Base-by-base conservation (phyloP, 331 rosid species). In the Quercus phellos region DNA sequence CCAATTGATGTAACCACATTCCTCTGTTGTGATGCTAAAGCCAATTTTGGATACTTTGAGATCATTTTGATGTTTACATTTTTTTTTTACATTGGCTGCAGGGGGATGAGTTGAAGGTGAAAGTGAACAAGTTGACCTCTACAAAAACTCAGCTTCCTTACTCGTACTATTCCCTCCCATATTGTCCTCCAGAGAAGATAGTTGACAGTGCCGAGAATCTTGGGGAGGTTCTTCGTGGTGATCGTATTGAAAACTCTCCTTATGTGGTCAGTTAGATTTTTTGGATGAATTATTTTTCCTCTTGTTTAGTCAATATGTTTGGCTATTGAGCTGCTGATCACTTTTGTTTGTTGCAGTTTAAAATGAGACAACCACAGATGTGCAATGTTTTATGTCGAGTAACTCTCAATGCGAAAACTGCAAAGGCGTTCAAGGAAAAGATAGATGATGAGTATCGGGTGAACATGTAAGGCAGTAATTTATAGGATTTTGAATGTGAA, bases 161-260 rank as follows among this genome's bases (percentile, higher is more conserved):
- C 83, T 89, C 97, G 3, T 90, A 83, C 82, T 92, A 92, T 78
- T 88, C 97, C 24, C 89, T 94, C 51, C 95, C 95, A 14, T 94
- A 89, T 75, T 94, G 98, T 83, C 82, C 24, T 55, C 98, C 98
- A 19, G 76, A 85, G 43, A 81, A 10, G 17, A 92, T 92, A 78
- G 82, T 90, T 42, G 98, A 94, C 81, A 92, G 97, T 79, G 97
- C 97, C 63, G 98, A 92, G 92, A 94, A 94, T 88, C 97, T 94
- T 18, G 97, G 97, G 34, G 98, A 94, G 80, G 95, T 94, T 73
- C 98, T 94, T 78, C 90, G 98, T 46, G 97, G 98, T 56, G 98
- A 94, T 63, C 92, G 95, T 35, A 90, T 94, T 6, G 97, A 94
- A 74, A 94, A 94, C 88, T 94, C 98, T 71, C 97, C 97, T 72